A percentile compares a stretch with the other conserved stretches of the same genome.
Evolutionary conservation across 2,329 filamentous ascomycete genomes (phyloP).

Genomic region (Didymella sp.): DNA sequence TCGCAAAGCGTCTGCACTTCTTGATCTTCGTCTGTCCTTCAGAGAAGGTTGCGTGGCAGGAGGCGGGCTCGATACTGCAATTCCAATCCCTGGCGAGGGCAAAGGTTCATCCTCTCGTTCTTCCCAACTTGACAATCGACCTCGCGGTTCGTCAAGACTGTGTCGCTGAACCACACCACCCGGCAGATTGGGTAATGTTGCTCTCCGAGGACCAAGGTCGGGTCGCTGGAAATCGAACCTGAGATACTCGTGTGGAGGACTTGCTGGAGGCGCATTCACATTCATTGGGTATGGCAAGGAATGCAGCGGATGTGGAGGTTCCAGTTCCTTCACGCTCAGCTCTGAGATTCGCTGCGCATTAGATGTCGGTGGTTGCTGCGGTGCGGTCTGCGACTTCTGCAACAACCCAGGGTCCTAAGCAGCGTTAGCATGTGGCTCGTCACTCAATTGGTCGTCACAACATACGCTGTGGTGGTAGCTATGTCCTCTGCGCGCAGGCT

Average conservation of each 20-base stretch:
- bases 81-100: slow-evolving; percentile 43
- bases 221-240: slow-evolving; percentile 39
- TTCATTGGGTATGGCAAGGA: slow-evolving; percentile 52
- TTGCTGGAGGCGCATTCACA: slow-evolving; percentile 48
- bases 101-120: slow-evolving; percentile 40
- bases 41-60: slow-evolving; percentile 23
- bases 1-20: slow-evolving; percentile 48
- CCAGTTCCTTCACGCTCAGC: slow-evolving; percentile 41
- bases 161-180: slow-evolving; percentile 35
- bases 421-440: slow-evolving; percentile 9
- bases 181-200: slow-evolving; percentile 45
- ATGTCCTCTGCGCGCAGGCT: slow-evolving; percentile 35
- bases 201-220: slow-evolving; percentile 39
- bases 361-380: slow-evolving; percentile 20
- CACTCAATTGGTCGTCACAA: slow-evolving; percentile 1
- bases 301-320: slow-evolving; percentile 45
- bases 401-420: slow-evolving; percentile 43
- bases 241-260: slow-evolving; percentile 46
- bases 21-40: slow-evolving; percentile 44
- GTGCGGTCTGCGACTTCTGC: slow-evolving; percentile 17
- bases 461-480: slow-evolving; percentile 48
- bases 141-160: slow-evolving; percentile 37
- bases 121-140: slow-evolving; percentile 37
- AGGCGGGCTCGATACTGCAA: slow-evolving; percentile 45
- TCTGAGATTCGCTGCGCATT: slow-evolving; percentile 44